Evolutionary conservation across 1,139 yeast genomes (phyloP), one percentile per base, ranked within the genome.

Genomic region (Diutina scorzettiae): DNA sequence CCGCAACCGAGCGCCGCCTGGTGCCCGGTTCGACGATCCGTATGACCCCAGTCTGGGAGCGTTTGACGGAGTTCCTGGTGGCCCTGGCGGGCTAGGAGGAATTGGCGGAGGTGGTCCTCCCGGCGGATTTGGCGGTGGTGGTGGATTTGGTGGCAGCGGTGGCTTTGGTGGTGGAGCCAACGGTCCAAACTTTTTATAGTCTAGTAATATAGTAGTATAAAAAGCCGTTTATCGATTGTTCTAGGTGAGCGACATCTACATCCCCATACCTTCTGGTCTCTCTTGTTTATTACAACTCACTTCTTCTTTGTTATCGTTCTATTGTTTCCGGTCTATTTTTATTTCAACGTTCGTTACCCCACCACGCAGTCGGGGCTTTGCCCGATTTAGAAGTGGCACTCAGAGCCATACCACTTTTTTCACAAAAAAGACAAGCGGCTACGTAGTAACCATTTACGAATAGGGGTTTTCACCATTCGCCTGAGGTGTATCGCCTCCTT

Each of bases 11-110:
- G 39, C 28, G 14, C 39, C 39, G 4, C 39, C 39, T 8, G 39
- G 39, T 7, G 39, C 39, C 5, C 24, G 39, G 18, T 34, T 23
- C 24, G 39, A 34, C 19, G 39, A 34, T 12, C 39, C 39, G 9
- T 20, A 16, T 14, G 39, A 23, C n/a, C 28, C 28, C 27, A 12
- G 18, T 8, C 39, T 20, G 17, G 33, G 19, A 5, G 18, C 19
- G n/a, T 34, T 34, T 9, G 39, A 23, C 11, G 33, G 19, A 14
- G 6, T 5, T 5, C 23, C 23, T 5, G 39, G 25, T 5, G 29
- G 28, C 7, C 12, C 19, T 9, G 28, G 28, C 18, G 27, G 27
- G 12, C 37, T 33, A 8, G 37, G 18, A n/a, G 39, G 39, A 7
- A 6, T 34, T 4, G 39, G 39, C 6, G 18, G 20, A n/a, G 20